A percentile compares a stretch with the other conserved stretches of the same genome.
phyloP scores from a whole-genome alignment of 371 early-diverging fungal genomes.

The Smittium mucronatum region DNA sequence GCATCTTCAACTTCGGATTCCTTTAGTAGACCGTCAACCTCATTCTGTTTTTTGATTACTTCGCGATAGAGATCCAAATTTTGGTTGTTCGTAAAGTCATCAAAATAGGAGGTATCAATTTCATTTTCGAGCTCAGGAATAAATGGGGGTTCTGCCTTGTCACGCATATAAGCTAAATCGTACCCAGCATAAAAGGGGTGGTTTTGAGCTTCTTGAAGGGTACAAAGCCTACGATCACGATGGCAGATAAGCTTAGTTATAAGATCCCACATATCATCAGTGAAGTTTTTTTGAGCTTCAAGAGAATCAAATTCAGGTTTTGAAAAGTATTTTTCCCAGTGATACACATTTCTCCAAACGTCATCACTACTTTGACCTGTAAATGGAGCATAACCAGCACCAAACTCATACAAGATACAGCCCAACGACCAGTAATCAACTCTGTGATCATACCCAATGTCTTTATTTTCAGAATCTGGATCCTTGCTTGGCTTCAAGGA shows the following conservation, averaged over 20 bases:
- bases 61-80: constrained; percentile 62
- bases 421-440: constrained; percentile 87
- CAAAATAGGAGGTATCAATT: constrained; percentile 72
- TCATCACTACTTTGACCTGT: constrained; percentile 58
- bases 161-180: constrained; percentile 30
- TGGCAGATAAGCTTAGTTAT: constrained; percentile 48
- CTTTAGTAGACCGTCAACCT: constrained; percentile 30
- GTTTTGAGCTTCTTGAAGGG: constrained; percentile 26
- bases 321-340: constrained; percentile 56
- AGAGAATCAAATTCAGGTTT: constrained; percentile 54
- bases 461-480: constrained; percentile 7
- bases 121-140: constrained; percentile 53
- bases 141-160: constrained; percentile 47
- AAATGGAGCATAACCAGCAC: constrained; percentile 66
- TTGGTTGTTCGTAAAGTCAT: constrained; percentile 56
- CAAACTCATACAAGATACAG: constrained; percentile 78
- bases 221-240: constrained; percentile 35
- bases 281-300: constrained; percentile 58
- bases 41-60: constrained; percentile 43
- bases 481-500: not conserved
- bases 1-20: constrained; percentile 4
- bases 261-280: constrained; percentile 58
- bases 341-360: constrained; percentile 71
- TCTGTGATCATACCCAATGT: constrained; percentile 48
- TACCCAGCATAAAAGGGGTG: constrained; percentile 29